Conservation (phyloP, 2,329 filamentous ascomycete species). For the Alternaria sp. region DNA sequence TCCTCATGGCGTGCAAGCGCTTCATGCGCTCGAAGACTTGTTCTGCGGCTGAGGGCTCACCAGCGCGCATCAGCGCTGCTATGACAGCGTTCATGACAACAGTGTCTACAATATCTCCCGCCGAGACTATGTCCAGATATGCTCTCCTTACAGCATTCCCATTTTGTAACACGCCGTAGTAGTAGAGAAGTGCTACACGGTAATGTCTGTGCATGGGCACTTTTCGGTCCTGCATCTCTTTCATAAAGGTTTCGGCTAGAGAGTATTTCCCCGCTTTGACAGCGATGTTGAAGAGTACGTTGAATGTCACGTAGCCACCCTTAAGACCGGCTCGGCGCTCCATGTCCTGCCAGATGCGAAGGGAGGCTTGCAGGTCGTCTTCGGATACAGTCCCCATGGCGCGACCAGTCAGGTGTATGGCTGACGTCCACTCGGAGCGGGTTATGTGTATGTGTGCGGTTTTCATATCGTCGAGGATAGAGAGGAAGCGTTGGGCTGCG, state of each 20-base stretch:
- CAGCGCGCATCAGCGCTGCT: slow-evolving; percentile 76
- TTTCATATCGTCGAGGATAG: slow-evolving; percentile 84
- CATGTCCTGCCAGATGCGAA: slow-evolving; percentile 90
- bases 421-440: slow-evolving; percentile 80
- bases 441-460: slow-evolving; percentile 74
- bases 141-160: slow-evolving; percentile 76
- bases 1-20: slow-evolving; percentile 58
- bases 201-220: slow-evolving; percentile 80
- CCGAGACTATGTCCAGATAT: slow-evolving; percentile 83
- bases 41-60: slow-evolving; percentile 79
- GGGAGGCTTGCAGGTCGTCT: slow-evolving; percentile 70
- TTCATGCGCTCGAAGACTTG: slow-evolving; percentile 89
- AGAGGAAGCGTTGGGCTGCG: slow-evolving; percentile 83
- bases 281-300: slow-evolving; percentile 89
- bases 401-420: slow-evolving; percentile 79
- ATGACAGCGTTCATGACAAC: slow-evolving; percentile 88
- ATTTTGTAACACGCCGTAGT: slow-evolving; percentile 78
- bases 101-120: slow-evolving; percentile 88
- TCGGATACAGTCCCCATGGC: slow-evolving; percentile 69
- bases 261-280: slow-evolving; percentile 84
- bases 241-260: slow-evolving; percentile 84
- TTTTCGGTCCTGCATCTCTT: slow-evolving; percentile 78
- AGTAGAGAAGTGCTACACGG: slow-evolving; percentile 83
- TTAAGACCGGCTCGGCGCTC: slow-evolving; percentile 73
- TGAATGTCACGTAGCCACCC: slow-evolving; percentile 85